phyloP scores from a whole-genome alignment of 495 filamentous ascomycete species.

The Aspergillus conjunctus region DNA sequence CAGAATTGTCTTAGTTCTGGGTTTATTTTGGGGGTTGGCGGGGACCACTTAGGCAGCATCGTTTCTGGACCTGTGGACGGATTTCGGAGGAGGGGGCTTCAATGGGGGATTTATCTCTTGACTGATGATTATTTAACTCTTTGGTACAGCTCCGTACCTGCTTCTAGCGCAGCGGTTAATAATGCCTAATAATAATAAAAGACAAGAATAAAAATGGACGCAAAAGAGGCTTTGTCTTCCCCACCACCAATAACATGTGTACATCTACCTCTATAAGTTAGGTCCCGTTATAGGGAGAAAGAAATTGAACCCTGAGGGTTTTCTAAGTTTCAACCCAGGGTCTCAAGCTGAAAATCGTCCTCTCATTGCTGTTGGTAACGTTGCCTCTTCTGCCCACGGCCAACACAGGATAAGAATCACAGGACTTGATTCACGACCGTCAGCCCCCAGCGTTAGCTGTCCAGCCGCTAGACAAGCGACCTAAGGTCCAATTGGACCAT shows the following conservation, averaged over 20 bases:
- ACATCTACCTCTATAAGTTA: too few relatives aligned
- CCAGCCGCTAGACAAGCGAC: background rate
- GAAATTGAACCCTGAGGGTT: too few relatives aligned
- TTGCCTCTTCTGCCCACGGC: too few relatives aligned
- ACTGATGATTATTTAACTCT: background rate
- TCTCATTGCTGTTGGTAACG: too few relatives aligned
- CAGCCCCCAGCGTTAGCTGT: background rate
- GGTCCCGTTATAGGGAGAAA: too few relatives aligned
- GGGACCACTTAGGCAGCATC: slow-evolving; percentile 22
- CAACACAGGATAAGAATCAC: background rate
- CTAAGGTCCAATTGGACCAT: slow-evolving; percentile 15
- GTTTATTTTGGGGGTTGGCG: slow-evolving; percentile 23
- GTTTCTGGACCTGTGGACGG: background rate
- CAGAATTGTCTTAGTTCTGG: background rate
- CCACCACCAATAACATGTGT: too few relatives aligned
- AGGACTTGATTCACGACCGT: slow-evolving; percentile 1
- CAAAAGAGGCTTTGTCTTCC: background rate
- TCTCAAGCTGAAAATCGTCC: too few relatives aligned
- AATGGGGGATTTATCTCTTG: too few relatives aligned
- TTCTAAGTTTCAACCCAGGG: too few relatives aligned
- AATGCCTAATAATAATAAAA: background rate
- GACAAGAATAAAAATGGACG: background rate
- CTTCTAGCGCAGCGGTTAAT: slow-evolving; percentile 4
- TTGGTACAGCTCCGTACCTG: slow-evolving; percentile 6
- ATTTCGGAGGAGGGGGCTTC: too few relatives aligned